phyloP scores from a whole-genome alignment of 2,329 filamentous ascomycete genomes.

The Penicillium sp. region DNA sequence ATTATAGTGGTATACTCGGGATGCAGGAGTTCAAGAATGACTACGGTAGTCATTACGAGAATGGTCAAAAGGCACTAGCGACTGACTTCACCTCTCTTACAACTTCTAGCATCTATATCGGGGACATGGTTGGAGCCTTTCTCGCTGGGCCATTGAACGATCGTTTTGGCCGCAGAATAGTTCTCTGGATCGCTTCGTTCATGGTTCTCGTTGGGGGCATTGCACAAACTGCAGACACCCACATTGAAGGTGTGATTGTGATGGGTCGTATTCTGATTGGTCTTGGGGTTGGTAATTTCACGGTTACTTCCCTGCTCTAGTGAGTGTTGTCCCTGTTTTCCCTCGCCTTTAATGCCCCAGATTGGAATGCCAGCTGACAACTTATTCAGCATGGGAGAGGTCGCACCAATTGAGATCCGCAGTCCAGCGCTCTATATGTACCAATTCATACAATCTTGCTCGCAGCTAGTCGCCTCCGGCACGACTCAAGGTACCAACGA shows the following conservation, averaged over 20 bases:
- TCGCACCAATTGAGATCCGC: conserved; percentile 31
- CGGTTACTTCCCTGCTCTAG: conserved; percentile 8
- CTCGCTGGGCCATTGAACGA: conserved; percentile 44
- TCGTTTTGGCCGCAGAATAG: conserved; percentile 38
- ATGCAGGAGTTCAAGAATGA: conserved; percentile 31
- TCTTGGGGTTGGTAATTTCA: conserved; percentile 9
- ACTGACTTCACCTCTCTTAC: conserved; percentile 38
- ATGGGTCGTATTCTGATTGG: conserved; percentile 11
- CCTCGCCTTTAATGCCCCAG: neutral
- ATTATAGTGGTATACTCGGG: conserved; percentile 35
- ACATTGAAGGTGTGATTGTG: conserved; percentile 6
- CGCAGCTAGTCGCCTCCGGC: conserved; percentile 33
- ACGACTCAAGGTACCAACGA: conserved; percentile 34
- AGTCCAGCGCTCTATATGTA: conserved; percentile 35
- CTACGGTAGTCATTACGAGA: conserved; percentile 26
- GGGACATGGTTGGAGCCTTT: conserved; percentile 44
- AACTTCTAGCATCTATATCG: conserved; percentile 46
- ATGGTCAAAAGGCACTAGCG: conserved; percentile 25
- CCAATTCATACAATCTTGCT: conserved; percentile 36
- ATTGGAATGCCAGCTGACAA: neutral
- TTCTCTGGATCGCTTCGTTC: conserved; percentile 39
- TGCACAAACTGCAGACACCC: conserved; percentile 8
- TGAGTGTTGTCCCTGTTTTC: neutral
- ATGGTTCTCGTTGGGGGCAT: conserved; percentile 39
- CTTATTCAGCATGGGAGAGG: conserved; percentile 35